Conservation (phyloP, 352 stramenopile genomes). For the Globisporangium recalcitrans region DNA sequence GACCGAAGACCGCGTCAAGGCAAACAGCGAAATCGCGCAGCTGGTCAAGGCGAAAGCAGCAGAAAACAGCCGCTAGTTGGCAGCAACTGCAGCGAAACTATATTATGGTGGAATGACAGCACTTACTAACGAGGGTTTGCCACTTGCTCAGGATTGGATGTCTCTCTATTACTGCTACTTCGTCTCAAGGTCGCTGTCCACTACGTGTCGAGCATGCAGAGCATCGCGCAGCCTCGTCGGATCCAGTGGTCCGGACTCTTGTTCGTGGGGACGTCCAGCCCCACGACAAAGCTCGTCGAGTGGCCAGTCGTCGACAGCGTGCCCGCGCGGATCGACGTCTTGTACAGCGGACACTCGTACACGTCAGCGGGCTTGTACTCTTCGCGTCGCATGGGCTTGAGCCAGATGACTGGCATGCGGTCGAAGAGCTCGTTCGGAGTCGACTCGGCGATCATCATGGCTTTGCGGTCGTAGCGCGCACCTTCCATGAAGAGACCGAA, state of each 20-base stretch:
- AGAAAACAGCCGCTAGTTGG: not conserved
- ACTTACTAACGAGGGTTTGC: not conserved
- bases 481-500: slow-evolving; percentile 95
- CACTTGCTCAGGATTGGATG: not conserved
- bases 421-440: slow-evolving; percentile 87
- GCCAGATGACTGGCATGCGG: slow-evolving; percentile 89
- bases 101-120: slow-evolving; percentile 3
- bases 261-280: slow-evolving; percentile 80
- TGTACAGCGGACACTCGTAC: slow-evolving; percentile 93
- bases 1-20: slow-evolving; percentile 43
- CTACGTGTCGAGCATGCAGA: slow-evolving; percentile 93
- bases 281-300: slow-evolving; percentile 92
- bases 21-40: slow-evolving; percentile 64
- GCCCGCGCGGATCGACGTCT: slow-evolving; percentile 87
- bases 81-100: not conserved
- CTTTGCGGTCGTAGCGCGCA: slow-evolving; percentile 80
- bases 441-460: slow-evolving; percentile 84
- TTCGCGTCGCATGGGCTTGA: slow-evolving; percentile 76
- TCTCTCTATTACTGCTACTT: slow-evolving; percentile 3
- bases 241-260: slow-evolving; percentile 90
- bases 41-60: slow-evolving; percentile 28
- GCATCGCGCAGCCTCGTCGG: slow-evolving; percentile 89
- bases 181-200: not conserved
- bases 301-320: slow-evolving; percentile 92
- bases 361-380: slow-evolving; percentile 69